Base-by-base conservation (phyloP, 2,329 filamentous ascomycete species). In the Pestalotiopsis sp. region DNA sequence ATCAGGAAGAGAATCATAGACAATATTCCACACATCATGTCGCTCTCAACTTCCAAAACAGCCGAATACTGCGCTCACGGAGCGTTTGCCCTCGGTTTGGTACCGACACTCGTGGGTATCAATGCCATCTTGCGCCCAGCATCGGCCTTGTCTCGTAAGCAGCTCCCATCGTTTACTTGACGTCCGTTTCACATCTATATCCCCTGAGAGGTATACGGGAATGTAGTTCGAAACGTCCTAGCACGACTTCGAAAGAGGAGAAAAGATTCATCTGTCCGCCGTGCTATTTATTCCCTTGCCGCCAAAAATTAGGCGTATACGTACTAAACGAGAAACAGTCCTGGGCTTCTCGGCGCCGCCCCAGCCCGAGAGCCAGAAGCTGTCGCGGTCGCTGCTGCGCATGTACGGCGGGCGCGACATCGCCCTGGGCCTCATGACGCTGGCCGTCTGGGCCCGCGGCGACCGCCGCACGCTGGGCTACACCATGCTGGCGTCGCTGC, bases 101-200 rank as follows among this genome's bases (percentile, higher is more conserved):
- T 52, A 20, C 62, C 62, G 27, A 65, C 62, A 27, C 6, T 45
- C 11, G 9, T 65, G 9, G 62, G 62, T 7, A 65, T 65, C 62
- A 65, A 65, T 31, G 62, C 62, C 38, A 52, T 65, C 23, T 40
- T 65, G 4, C 62, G 62, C 13, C 62, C 62, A n/a, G 62, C 62
- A 4, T 49, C 38, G 4, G 62, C 41, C n/a, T 4, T 65, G 27
- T 65, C 62, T 45, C 59, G 45, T 52, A 52, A 52, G 45, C 45
- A 52, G 14, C 31, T 36, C 31, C 31, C 31, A 9, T 7, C 27
- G 27, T 31, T 4, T 31, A 7, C 5, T 31, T 6, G 1, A 9
- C 31, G 7, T 36, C 31, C 31, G 31, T 36, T 36, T 36, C 2
- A 36, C 31, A 36, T 36, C 31, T 36, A 9, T 9, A 7, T 31